A percentile compares a stretch with the other conserved stretches of the same genome.
These are phyloP conservation scores for Ceratobasidium sp. DNA, from an alignment of 1,284 basidiomycete genomes.

Conservation along the genomic window DNA sequence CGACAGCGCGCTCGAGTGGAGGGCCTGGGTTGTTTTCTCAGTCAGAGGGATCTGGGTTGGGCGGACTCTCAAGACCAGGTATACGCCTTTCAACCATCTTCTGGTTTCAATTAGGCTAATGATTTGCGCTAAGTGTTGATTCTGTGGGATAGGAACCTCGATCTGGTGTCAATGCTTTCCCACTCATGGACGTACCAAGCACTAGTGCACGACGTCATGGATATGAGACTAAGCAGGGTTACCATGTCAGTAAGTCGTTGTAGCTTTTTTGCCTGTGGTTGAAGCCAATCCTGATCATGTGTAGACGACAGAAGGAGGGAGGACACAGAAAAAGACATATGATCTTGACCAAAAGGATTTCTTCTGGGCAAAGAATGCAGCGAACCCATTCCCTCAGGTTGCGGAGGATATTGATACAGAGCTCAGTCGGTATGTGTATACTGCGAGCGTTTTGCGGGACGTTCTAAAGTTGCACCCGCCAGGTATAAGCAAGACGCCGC, in stretches of 20 bases:
- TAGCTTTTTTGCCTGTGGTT: neutral
- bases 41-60: conserved; percentile 64
- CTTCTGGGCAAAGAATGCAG: conserved; percentile 98
- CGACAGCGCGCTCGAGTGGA: conserved; percentile 50
- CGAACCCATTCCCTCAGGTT: conserved; percentile 97
- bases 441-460: neutral
- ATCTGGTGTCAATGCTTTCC: conserved; percentile 93
- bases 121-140: conserved; percentile 73
- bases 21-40: conserved; percentile 71
- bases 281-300: neutral
- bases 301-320: conserved; percentile 63
- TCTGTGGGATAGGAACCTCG: conserved; percentile 94
- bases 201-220: conserved; percentile 95
- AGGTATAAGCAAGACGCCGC: conserved; percentile 95
- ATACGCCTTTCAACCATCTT: conserved; percentile 53
- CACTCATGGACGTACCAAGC: conserved; percentile 99
- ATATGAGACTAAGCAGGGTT: conserved; percentile 97
- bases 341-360: conserved; percentile 99
- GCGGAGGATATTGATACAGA: conserved; percentile 97
- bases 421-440: conserved; percentile 68
- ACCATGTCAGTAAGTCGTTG: conserved; percentile 67
- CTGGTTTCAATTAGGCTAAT: conserved; percentile 24
- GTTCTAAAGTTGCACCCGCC: conserved; percentile 2
- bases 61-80: conserved; percentile 71
- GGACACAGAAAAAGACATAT: conserved; percentile 85